Evolutionary conservation across 2,329 filamentous ascomycete species (phyloP).

Genomic region (Pyrenophora graminea): DNA sequence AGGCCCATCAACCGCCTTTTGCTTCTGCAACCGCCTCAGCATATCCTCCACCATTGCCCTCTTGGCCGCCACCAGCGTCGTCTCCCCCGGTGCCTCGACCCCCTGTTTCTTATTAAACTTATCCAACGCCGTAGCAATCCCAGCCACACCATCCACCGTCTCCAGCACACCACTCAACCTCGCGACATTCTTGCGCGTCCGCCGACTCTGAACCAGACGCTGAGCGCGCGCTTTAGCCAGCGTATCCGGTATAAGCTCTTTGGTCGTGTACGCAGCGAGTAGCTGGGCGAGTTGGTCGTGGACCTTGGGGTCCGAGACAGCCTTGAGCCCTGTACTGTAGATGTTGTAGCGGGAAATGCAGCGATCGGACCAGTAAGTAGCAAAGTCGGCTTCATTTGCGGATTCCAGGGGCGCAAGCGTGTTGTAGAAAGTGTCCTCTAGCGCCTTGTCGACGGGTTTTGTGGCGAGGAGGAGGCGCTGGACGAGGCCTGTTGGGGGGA

Average conservation of each 20-base stretch:
- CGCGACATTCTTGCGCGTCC: constrained; percentile 36
- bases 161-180: constrained; percentile 33
- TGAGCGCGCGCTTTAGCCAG: constrained; percentile 38
- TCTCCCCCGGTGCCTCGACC: constrained; percentile 13
- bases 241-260: constrained; percentile 42
- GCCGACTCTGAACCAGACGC: constrained; percentile 36
- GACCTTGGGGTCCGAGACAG: constrained; percentile 37
- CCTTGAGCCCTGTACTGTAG: constrained; percentile 32
- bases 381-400: constrained; percentile 36
- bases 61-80: constrained; percentile 26
- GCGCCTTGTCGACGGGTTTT: constrained; percentile 21
- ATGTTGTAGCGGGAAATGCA: constrained; percentile 30
- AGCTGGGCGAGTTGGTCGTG: constrained; percentile 41
- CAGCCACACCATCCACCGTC: constrained; percentile 16
- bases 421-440: constrained; percentile 32
- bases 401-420: constrained; percentile 34
- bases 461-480: constrained; percentile 23
- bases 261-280: constrained; percentile 33
- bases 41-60: constrained; percentile 37
- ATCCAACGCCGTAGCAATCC: constrained; percentile 25
- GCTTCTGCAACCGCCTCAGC: constrained; percentile 40
- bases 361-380: constrained; percentile 40
- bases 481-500: constrained; percentile 13
- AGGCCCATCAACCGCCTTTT: constrained; percentile 41
- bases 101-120: constrained; percentile 44